Conservation (phyloP, 805 yeast genomes). For the Wickerhamomyces silvicola region DNA sequence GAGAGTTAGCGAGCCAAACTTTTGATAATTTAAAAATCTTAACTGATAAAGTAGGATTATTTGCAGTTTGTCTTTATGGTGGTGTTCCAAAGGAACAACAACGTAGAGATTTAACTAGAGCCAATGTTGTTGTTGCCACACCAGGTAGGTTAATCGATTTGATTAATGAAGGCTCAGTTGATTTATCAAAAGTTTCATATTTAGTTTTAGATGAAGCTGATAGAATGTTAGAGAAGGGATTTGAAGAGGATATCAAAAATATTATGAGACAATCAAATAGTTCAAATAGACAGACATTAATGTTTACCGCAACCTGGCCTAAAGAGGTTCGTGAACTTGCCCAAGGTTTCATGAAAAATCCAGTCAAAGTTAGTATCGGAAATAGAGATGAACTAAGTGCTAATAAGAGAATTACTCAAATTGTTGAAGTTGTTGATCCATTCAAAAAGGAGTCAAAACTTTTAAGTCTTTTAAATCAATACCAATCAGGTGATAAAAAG, state of each 20-base stretch:
- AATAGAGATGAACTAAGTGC: slow-evolving; percentile 92
- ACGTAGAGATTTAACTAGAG: slow-evolving; percentile 54
- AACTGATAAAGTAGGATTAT: slow-evolving; percentile 52
- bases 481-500: slow-evolving; percentile 58
- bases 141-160: slow-evolving; percentile 96
- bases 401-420: slow-evolving; percentile 87
- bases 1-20: slow-evolving; percentile 94
- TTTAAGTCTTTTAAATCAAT: slow-evolving; percentile 63
- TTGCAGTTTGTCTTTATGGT: slow-evolving; percentile 87
- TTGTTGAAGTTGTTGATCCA: slow-evolving; percentile 87
- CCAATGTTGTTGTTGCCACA: slow-evolving; percentile 88
- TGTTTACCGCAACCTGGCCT: slow-evolving; percentile 99
- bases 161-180: slow-evolving; percentile 79
- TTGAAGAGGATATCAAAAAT: slow-evolving; percentile 89
- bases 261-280: slow-evolving; percentile 60
- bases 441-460: slow-evolving; percentile 73
- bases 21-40: slow-evolving; percentile 70
- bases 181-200: slow-evolving; percentile 61
- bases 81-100: slow-evolving; percentile 97
- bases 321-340: slow-evolving; percentile 94
- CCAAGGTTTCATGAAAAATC: slow-evolving; percentile 67
- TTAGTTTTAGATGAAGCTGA: slow-evolving; percentile 96
- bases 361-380: slow-evolving; percentile 91
- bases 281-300: slow-evolving; percentile 73
- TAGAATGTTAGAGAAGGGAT: slow-evolving; percentile 97